phyloP scores from a whole-genome alignment of 441 rosid genomes.

The Manihot esculenta region DNA sequence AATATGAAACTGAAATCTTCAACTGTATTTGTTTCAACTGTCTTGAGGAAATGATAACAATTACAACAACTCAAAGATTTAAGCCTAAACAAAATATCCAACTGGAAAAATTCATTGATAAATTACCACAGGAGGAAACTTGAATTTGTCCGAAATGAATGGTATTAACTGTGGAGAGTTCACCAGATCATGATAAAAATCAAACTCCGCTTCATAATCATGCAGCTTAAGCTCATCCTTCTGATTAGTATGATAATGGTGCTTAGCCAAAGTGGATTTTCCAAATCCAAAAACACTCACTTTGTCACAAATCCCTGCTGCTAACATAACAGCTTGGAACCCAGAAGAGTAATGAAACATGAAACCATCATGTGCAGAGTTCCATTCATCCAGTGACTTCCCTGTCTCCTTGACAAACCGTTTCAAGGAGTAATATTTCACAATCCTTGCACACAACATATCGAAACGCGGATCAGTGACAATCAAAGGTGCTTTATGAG shows the following conservation, averaged over 20 bases:
- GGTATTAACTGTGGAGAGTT: constrained; percentile 60
- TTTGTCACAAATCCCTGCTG: constrained; percentile 71
- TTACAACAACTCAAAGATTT: constrained; percentile 3
- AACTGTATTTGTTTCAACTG: background rate
- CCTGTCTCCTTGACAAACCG: constrained; percentile 49
- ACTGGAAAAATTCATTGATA: constrained; percentile 41
- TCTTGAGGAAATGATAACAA: constrained; percentile 5
- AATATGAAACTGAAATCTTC: constrained; percentile 15
- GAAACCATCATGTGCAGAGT: constrained; percentile 55
- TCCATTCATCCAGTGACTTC: constrained; percentile 61
- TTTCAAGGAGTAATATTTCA: constrained; percentile 78
- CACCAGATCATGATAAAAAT: constrained; percentile 62
- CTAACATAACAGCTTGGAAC: constrained; percentile 84
- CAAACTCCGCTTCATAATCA: constrained; percentile 79
- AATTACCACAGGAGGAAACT: constrained; percentile 63
- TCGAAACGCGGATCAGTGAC: constrained; percentile 83
- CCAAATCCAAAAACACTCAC: constrained; percentile 88
- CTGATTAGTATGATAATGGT: constrained; percentile 89
- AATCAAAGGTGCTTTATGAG: constrained; percentile 54
- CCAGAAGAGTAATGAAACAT: constrained; percentile 94
- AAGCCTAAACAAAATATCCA: background rate
- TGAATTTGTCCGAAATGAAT: constrained; percentile 58
- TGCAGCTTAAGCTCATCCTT: constrained; percentile 74
- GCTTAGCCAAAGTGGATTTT: constrained; percentile 62
- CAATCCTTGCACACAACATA: constrained; percentile 62